Evolutionary conservation across 2,329 filamentous ascomycete species (phyloP).

Genomic region (Aspergillus quadrilineatus): DNA sequence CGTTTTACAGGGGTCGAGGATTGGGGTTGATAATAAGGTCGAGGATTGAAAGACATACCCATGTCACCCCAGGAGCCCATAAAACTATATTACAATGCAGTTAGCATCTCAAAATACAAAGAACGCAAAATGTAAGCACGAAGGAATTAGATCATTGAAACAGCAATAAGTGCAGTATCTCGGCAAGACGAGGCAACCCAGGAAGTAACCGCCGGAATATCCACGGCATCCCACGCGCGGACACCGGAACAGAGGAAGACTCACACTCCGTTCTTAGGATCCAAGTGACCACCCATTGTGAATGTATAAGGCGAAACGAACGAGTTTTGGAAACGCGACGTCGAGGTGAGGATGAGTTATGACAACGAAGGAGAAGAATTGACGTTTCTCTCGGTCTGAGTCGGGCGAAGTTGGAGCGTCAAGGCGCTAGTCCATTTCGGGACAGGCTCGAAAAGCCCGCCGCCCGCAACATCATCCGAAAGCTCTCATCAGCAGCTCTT

Average conservation of each 20-base stretch:
- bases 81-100: slow-evolving; percentile 53
- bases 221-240: background rate
- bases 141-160: background rate
- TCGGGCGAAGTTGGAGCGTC: slow-evolving; percentile 32
- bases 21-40: too few species aligned
- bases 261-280: slow-evolving; percentile 48
- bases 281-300: slow-evolving; percentile 41
- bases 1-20: slow-evolving; percentile 9
- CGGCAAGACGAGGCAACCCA: slow-evolving; percentile 4
- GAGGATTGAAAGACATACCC: slow-evolving; percentile 58
- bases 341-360: slow-evolving; percentile 17
- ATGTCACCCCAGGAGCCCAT: slow-evolving; percentile 73
- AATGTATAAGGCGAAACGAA: slow-evolving; percentile 19
- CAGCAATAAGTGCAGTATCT: background rate
- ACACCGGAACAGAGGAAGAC: slow-evolving; percentile 23
- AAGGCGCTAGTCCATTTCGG: slow-evolving; percentile 38
- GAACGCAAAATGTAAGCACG: background rate
- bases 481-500: slow-evolving; percentile 14
- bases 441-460: slow-evolving; percentile 33
- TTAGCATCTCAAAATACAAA: slow-evolving; percentile 23
- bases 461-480: slow-evolving; percentile 33
- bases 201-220: slow-evolving; percentile 11
- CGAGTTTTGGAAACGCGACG: slow-evolving; percentile 15
- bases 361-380: slow-evolving; percentile 23
- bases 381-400: slow-evolving; percentile 29